phyloP scores from a whole-genome alignment of 164 flowering plant species.

The Protea cynaroides region DNA sequence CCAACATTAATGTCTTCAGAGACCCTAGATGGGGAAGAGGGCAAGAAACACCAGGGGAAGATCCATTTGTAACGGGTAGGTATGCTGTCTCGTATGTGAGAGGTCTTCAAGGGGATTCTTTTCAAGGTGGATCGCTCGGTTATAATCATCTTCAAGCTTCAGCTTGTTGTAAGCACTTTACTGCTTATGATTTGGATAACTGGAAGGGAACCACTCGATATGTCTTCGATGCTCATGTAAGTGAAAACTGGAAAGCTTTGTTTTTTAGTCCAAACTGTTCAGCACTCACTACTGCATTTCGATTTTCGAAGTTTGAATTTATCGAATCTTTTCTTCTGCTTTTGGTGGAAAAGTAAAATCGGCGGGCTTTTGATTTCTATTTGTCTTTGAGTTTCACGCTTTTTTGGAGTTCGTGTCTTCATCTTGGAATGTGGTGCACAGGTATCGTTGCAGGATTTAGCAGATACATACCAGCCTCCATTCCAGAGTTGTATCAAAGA shows the following conservation, averaged over 20 bases:
- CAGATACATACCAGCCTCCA: constrained; percentile 91
- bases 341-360: too few species aligned
- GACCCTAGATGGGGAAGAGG: constrained; percentile 99
- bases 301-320: too few species aligned
- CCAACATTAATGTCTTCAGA: constrained; percentile 81
- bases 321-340: too few species aligned
- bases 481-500: constrained; percentile 63
- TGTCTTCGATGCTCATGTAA: constrained; percentile 64
- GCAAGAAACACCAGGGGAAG: constrained; percentile 96
- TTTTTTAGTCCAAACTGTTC: not conserved
- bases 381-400: not conserved
- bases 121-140: constrained; percentile 36
- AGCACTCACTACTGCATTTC: too few species aligned
- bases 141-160: constrained; percentile 57
- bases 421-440: constrained; percentile 8
- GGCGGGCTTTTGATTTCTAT: not conserved
- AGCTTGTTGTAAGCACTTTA: constrained; percentile 94
- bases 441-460: constrained; percentile 75
- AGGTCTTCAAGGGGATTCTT: constrained; percentile 80
- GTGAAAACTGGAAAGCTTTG: constrained; percentile 3
- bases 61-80: constrained; percentile 51
- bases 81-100: constrained; percentile 75
- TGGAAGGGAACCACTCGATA: constrained; percentile 62
- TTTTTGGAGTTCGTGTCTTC: not conserved
- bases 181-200: constrained; percentile 85